Conservation (phyloP, 1,284 basidiomycete species). For the Schizophyllum amplum region DNA sequence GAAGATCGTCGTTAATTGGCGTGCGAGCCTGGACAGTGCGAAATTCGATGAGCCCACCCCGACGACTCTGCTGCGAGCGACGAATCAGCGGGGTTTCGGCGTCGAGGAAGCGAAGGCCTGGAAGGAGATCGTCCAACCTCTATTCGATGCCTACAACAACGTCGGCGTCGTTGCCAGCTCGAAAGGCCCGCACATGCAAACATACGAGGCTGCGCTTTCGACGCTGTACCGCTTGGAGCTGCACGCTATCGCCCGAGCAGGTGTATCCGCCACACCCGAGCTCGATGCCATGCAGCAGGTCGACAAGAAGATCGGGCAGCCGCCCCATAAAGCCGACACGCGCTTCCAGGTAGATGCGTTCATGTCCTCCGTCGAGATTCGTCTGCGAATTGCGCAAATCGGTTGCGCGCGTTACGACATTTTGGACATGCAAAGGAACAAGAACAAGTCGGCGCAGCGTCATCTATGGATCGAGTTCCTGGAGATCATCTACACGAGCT, state of each 20-base stretch:
- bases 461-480: constrained; percentile 5
- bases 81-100: constrained; percentile 20
- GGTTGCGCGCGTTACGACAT: constrained; percentile 21
- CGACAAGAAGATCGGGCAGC: constrained; percentile 38
- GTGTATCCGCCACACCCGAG: constrained; percentile 21
- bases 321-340: constrained; percentile 43
- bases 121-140: constrained; percentile 22
- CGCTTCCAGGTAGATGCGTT: constrained; percentile 49
- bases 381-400: constrained; percentile 33
- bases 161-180: constrained; percentile 28
- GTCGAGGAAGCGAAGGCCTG: constrained; percentile 26
- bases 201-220: constrained; percentile 46
- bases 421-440: background rate
- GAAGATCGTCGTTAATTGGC: background rate
- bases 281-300: constrained; percentile 41
- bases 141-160: constrained; percentile 29
- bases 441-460: constrained; percentile 1
- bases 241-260: background rate
- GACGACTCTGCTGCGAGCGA: constrained; percentile 12
- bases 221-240: constrained; percentile 42
- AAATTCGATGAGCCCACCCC: no score
- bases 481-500: constrained; percentile 26
- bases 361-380: constrained; percentile 36
- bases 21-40: no score
- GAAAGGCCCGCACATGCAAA: constrained; percentile 40